phyloP scores from a whole-genome alignment of 73 alveolate genomes.

The Paramecium pentaurelia region DNA sequence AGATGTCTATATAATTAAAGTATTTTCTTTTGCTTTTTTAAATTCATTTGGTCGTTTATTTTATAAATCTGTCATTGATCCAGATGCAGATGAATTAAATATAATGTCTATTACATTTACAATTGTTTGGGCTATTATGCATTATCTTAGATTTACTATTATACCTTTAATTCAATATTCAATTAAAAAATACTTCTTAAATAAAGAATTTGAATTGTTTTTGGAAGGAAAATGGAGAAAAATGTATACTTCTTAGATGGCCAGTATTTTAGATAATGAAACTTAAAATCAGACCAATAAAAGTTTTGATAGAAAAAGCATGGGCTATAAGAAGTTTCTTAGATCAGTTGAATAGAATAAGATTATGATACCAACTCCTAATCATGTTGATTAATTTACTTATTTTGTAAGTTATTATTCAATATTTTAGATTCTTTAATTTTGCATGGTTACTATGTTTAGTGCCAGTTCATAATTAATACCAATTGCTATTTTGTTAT shows the following conservation, averaged over 20 bases:
- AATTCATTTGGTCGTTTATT: background rate
- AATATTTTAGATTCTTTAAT: background rate
- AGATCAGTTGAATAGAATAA: background rate
- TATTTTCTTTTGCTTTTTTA: background rate
- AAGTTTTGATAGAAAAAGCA: background rate
- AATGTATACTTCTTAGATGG: background rate
- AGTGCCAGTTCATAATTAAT: constrained; percentile 14
- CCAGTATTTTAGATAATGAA: background rate
- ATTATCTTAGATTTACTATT: background rate
- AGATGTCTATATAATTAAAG: background rate
- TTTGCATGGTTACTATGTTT: constrained; percentile 12
- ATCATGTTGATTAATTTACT: background rate
- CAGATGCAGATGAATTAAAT: background rate
- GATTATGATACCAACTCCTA: background rate
- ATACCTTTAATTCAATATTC: background rate
- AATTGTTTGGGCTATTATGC: background rate
- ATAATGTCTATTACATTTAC: constrained; percentile 10
- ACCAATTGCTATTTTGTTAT: background rate
- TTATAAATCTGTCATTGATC: background rate
- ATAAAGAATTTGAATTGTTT: background rate
- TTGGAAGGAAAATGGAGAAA: background rate
- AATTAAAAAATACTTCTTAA: background rate
- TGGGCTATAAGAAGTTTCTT: background rate
- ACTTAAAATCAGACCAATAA: background rate
- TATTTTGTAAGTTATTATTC: background rate